These are phyloP conservation scores for Melastoma malabathricum DNA, from an alignment of 345 rosid genomes.

Conservation along the genomic window DNA sequence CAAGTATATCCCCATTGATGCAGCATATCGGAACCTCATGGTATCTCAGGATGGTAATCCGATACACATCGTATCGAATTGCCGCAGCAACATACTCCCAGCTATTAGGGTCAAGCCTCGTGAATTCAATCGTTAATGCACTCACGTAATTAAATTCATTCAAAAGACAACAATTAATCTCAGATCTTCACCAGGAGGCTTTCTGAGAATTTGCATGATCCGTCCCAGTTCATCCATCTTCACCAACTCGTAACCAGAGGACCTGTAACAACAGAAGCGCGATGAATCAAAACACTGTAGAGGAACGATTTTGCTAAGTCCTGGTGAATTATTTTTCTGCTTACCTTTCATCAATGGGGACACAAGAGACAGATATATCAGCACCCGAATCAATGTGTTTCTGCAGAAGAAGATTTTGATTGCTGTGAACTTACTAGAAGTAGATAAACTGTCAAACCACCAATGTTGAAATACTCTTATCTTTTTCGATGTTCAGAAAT, in stretches of 20 bases:
- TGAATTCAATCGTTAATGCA: too few species aligned
- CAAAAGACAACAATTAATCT: constrained; percentile 45
- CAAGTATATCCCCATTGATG: constrained; percentile 83
- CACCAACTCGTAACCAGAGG: constrained; percentile 67
- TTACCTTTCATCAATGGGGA: constrained; percentile 49
- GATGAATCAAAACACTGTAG: neutral
- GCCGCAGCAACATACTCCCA: constrained; percentile 20
- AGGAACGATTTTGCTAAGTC: too few species aligned
- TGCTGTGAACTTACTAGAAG: neutral
- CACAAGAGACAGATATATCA: constrained; percentile 53
- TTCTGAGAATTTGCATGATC: constrained; percentile 53
- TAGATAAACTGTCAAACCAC: neutral
- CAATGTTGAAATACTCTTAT: neutral
- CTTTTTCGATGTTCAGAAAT: neutral
- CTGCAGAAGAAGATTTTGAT: constrained; percentile 24
- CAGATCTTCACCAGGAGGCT: constrained; percentile 57
- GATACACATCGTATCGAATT: constrained; percentile 45
- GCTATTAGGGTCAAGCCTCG: neutral
- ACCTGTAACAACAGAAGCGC: constrained; percentile 34
- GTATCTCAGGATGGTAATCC: constrained; percentile 57
- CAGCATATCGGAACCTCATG: constrained; percentile 43
- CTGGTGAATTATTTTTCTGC: neutral
- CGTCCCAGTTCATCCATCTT: constrained; percentile 56
- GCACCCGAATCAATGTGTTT: constrained; percentile 50
- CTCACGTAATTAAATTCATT: neutral